A percentile compares a stretch with the other conserved stretches of the same genome.
These are phyloP conservation scores for Saccharomyces jurei DNA, from an alignment of 805 yeast genomes.

Conservation along the genomic window DNA sequence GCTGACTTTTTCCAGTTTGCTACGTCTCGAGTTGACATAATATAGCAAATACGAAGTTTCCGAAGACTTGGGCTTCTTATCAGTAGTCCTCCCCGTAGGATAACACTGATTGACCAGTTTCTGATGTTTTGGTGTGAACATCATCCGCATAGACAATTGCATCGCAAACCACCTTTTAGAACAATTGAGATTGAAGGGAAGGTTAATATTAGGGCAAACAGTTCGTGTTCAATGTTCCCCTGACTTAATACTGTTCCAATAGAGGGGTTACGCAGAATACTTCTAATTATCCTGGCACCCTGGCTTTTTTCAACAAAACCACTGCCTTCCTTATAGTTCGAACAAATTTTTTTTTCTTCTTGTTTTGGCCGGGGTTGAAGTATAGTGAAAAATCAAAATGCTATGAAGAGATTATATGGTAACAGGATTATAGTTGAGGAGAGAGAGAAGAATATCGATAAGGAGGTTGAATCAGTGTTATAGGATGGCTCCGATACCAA, in stretches of 20 bases:
- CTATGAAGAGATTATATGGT: background rate
- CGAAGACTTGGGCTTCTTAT: constrained; percentile 86
- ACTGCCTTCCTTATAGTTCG: background rate
- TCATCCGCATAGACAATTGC: constrained; percentile 5
- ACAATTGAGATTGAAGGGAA: background rate
- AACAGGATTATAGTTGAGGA: background rate
- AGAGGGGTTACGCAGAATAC: background rate
- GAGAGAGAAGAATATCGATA: background rate
- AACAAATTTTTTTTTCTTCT: background rate
- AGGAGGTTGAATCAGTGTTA: background rate
- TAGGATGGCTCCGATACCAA: constrained; percentile 40
- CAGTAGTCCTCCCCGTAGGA: constrained; percentile 79
- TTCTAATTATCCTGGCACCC: background rate
- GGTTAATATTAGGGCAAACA: background rate
- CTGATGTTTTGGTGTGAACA: constrained; percentile 77
- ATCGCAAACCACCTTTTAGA: background rate
- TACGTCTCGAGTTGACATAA: constrained; percentile 84
- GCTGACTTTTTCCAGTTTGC: constrained; percentile 82
- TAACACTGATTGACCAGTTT: constrained; percentile 84
- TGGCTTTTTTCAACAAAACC: background rate
- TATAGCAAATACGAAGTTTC: constrained; percentile 81
- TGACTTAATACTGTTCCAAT: background rate
- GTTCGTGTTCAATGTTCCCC: background rate
- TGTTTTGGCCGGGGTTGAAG: background rate
- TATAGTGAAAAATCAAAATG: background rate